Percentiles rank a stretch among this genome's conserved stretches.
Evolutionary conservation across 2,329 filamentous ascomycete species (phyloP).

Genomic region (Beauveria sp.): DNA sequence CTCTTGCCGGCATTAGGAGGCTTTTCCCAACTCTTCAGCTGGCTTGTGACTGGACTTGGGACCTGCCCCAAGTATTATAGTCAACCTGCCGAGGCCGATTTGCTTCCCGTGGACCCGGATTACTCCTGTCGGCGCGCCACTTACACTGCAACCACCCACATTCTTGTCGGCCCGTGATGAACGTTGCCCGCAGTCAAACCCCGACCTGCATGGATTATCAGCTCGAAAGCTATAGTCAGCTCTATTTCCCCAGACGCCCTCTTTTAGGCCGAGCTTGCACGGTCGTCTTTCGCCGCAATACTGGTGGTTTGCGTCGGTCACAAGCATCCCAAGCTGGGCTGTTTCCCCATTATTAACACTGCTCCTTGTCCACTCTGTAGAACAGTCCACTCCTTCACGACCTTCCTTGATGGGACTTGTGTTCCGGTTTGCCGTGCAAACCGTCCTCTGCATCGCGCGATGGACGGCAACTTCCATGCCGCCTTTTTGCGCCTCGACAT

Average conservation of each 20-base stretch:
- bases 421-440: not conserved
- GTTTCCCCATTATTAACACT: not conserved
- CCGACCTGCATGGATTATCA: not conserved
- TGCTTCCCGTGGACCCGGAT: not conserved
- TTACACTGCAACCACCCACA: not conserved
- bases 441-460: not conserved
- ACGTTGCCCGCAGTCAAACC: not conserved
- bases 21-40: not conserved
- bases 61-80: not conserved
- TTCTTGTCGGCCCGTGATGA: slow-evolving; percentile 4
- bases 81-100: not conserved
- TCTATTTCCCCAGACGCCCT: not conserved
- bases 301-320: not conserved
- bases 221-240: not conserved
- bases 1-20: not conserved
- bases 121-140: not conserved
- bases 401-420: slow-evolving; percentile 1
- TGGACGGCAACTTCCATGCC: not conserved
- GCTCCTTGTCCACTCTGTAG: not conserved
- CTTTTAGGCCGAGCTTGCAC: not conserved
- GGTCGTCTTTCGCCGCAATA: not conserved
- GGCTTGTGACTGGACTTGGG: slow-evolving; percentile 1
- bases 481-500: not conserved
- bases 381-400: not conserved
- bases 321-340: not conserved